phyloP scores from a whole-genome alignment of 345 rosid genomes.

The Sisymbrium altissimum region DNA sequence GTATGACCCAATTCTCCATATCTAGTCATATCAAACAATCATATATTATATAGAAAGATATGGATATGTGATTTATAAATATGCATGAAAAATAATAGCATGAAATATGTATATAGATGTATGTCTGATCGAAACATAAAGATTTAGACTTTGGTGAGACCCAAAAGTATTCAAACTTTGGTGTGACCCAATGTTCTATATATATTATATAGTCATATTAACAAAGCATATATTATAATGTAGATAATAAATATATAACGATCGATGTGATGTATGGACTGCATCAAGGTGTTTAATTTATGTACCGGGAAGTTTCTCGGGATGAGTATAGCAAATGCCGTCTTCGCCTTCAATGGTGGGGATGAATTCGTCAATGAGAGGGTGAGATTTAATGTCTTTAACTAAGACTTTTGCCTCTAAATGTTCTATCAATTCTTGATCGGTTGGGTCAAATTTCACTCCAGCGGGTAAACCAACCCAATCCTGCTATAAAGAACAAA shows the following conservation, averaged over 20 bases:
- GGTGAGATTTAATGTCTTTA: conserved; percentile 87
- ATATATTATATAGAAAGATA: conserved; percentile 2
- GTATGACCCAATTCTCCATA: conserved; percentile 13
- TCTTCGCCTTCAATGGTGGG: conserved; percentile 99
- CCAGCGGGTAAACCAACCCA: conserved; percentile 99
- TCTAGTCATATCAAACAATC: conserved; percentile 3
- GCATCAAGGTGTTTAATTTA: background rate
- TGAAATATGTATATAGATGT: background rate
- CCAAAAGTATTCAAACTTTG: background rate
- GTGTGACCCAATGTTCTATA: background rate
- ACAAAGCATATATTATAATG: background rate
- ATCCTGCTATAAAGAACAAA: conserved; percentile 51
- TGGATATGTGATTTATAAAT: background rate
- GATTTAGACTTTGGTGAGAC: conserved; percentile 26
- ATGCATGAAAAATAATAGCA: background rate
- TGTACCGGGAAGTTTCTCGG: conserved; percentile 96
- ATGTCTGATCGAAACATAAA: background rate
- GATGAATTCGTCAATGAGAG: conserved; percentile 96
- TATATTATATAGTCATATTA: background rate
- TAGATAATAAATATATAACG: background rate
- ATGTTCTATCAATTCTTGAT: conserved; percentile 97
- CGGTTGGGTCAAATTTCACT: conserved; percentile 99
- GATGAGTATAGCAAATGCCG: conserved; percentile 99
- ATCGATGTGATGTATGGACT: background rate
- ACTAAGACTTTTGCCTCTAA: conserved; percentile 93